Percentiles rank a stretch among this genome's conserved stretches.
Conservation (phyloP, 2,329 filamentous ascomycete genomes). For the Penicillium sp. region DNA sequence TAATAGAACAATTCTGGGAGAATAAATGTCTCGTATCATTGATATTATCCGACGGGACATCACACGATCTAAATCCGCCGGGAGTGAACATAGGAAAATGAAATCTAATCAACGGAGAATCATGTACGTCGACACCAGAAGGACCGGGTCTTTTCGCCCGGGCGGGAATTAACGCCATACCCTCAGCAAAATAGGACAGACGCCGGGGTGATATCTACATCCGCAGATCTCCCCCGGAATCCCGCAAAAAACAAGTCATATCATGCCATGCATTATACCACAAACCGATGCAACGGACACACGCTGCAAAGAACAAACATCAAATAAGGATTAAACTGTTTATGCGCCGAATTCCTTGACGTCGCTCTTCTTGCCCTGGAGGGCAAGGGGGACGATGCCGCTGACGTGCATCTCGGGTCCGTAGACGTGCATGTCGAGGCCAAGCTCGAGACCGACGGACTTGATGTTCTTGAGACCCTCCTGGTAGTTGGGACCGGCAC, state of each 20-base stretch:
- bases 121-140: conserved; percentile 30
- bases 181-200: conserved; percentile 32
- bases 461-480: conserved; percentile 99
- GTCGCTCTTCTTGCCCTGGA: conserved; percentile 62
- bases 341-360: conserved; percentile 60
- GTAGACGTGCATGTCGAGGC: conserved; percentile 90
- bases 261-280: conserved; percentile 44
- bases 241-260: conserved; percentile 31
- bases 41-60: conserved; percentile 31
- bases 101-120: conserved; percentile 27
- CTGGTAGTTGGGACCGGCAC: conserved; percentile 96
- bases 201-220: conserved; percentile 15
- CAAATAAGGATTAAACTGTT: conserved; percentile 28
- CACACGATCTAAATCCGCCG: conserved; percentile 27
- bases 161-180: conserved; percentile 31
- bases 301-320: conserved; percentile 31
- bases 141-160: conserved; percentile 28
- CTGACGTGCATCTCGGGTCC: conserved; percentile 84
- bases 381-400: conserved; percentile 91
- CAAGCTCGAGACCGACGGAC: conserved; percentile 87
- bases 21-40: conserved; percentile 24
- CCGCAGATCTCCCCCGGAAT: conserved; percentile 12
- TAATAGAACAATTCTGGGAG: conserved; percentile 2
- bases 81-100: conserved; percentile 28
- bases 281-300: conserved; percentile 31